Evolutionary conservation across 371 early-diverging fungal genomes (phyloP).

Genomic region (Mortierella sp.): DNA sequence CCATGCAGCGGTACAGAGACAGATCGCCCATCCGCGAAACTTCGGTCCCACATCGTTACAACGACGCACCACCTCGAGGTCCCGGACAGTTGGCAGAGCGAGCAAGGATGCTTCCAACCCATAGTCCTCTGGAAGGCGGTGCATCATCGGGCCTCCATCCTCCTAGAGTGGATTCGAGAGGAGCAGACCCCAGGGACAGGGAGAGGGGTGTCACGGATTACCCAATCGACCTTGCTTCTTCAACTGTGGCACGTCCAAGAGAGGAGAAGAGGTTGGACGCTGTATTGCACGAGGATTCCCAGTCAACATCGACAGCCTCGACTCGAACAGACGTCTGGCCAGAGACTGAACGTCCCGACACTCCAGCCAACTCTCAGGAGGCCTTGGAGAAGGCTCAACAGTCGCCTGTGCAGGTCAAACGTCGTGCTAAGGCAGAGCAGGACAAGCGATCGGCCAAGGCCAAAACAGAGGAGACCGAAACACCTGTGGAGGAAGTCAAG

Average conservation of each 20-base stretch:
- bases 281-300: slow-evolving; percentile 4
- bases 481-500: slow-evolving; percentile 27
- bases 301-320: slow-evolving; percentile 16
- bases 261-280: slow-evolving; percentile 16
- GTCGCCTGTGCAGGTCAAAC: slow-evolving; percentile 29
- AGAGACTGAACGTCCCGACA: slow-evolving; percentile 1
- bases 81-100: slow-evolving; percentile 45
- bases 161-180: not conserved
- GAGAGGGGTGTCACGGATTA: not conserved
- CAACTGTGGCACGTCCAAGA: not conserved
- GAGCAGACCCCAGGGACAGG: slow-evolving; percentile 1
- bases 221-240: not conserved
- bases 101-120: slow-evolving; percentile 32
- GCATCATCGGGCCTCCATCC: not conserved
- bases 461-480: slow-evolving; percentile 30
- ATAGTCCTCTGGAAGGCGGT: slow-evolving; percentile 8
- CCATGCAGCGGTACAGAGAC: slow-evolving; percentile 15
- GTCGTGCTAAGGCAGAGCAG: slow-evolving; percentile 39
- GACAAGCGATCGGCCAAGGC: slow-evolving; percentile 29
- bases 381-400: slow-evolving; percentile 3
- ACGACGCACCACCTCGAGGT: slow-evolving; percentile 1
- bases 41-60: slow-evolving; percentile 17
- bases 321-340: slow-evolving; percentile 21
- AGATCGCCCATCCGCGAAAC: slow-evolving; percentile 24
- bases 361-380: slow-evolving; percentile 6